phyloP scores from a whole-genome alignment of 805 yeast genomes.

The Torulaspora gathmanii region DNA sequence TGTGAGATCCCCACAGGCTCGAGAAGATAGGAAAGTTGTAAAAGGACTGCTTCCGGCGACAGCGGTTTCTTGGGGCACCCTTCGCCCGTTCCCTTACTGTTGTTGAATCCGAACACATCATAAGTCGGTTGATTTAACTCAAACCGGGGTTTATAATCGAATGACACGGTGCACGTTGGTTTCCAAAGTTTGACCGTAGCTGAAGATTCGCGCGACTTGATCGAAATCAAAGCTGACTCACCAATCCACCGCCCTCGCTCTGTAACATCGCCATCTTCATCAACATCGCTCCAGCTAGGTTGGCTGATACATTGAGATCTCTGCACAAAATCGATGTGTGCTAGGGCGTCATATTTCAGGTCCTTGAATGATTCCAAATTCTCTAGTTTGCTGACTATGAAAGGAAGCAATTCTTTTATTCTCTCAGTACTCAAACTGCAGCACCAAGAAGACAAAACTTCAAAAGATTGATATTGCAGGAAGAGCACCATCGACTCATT shows the following conservation, averaged over 20 bases:
- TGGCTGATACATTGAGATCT: slow-evolving; percentile 54
- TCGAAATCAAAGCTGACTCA: slow-evolving; percentile 9
- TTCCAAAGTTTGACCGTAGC: slow-evolving; percentile 8
- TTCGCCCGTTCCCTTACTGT: background rate
- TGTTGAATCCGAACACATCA: slow-evolving; percentile 7
- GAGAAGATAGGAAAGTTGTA: slow-evolving; percentile 3
- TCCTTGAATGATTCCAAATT: slow-evolving; percentile 38
- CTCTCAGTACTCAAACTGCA: slow-evolving; percentile 56
- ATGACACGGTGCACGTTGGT: slow-evolving; percentile 11
- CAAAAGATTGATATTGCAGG: slow-evolving; percentile 57
- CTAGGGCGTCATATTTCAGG: slow-evolving; percentile 47
- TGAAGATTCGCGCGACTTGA: slow-evolving; percentile 1
- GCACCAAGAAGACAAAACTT: slow-evolving; percentile 68
- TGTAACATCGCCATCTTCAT: background rate
- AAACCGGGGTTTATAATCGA: slow-evolving; percentile 5
- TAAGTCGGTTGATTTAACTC: slow-evolving; percentile 3
- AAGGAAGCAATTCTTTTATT: slow-evolving; percentile 57
- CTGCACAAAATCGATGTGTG: slow-evolving; percentile 61
- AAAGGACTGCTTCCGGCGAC: slow-evolving; percentile 8
- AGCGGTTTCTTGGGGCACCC: background rate
- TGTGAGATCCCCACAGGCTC: background rate
- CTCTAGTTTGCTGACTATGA: slow-evolving; percentile 53
- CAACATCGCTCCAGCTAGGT: background rate
- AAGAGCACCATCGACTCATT: slow-evolving; percentile 56
- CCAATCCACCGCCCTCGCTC: slow-evolving; percentile 10